phyloP scores from a whole-genome alignment of 129 eudicot genomes.

The Tanacetum coccineum region DNA sequence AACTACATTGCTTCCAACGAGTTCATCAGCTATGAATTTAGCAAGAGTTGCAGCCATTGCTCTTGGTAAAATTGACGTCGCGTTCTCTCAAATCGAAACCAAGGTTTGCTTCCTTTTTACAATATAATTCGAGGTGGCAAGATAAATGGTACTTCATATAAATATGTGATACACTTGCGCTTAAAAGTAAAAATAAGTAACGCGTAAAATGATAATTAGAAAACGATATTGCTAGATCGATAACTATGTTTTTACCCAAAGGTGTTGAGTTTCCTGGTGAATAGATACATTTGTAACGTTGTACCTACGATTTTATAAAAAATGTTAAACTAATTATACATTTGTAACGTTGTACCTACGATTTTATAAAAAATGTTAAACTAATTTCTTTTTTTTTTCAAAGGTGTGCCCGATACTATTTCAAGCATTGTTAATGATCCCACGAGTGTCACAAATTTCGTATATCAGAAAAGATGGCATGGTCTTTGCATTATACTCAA shows the following conservation, averaged over 20 bases:
- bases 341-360: too few relatives aligned
- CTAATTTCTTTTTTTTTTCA: slow-evolving; percentile 5
- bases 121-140: neutral
- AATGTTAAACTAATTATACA: neutral
- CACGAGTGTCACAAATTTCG: slow-evolving; percentile 47
- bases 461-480: slow-evolving; percentile 52
- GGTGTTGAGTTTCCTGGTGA: too few relatives aligned
- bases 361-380: neutral
- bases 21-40: slow-evolving; percentile 38
- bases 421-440: slow-evolving; percentile 50
- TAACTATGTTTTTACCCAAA: too few relatives aligned
- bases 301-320: too few relatives aligned
- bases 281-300: too few relatives aligned
- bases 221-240: too few relatives aligned
- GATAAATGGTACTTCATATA: neutral
- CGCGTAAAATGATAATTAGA: too few relatives aligned
- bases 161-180: neutral
- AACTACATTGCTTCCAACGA: slow-evolving; percentile 30
- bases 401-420: slow-evolving; percentile 63
- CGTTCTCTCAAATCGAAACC: slow-evolving; percentile 29
- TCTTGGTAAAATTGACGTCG: slow-evolving; percentile 18
- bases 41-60: slow-evolving; percentile 28
- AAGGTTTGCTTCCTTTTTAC: slow-evolving; percentile 27
- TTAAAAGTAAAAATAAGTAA: too few relatives aligned
- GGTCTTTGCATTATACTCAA: slow-evolving; percentile 42